Conservation (phyloP, 1,284 basidiomycete species). For the Cryptococcus deneoformans region DNA sequence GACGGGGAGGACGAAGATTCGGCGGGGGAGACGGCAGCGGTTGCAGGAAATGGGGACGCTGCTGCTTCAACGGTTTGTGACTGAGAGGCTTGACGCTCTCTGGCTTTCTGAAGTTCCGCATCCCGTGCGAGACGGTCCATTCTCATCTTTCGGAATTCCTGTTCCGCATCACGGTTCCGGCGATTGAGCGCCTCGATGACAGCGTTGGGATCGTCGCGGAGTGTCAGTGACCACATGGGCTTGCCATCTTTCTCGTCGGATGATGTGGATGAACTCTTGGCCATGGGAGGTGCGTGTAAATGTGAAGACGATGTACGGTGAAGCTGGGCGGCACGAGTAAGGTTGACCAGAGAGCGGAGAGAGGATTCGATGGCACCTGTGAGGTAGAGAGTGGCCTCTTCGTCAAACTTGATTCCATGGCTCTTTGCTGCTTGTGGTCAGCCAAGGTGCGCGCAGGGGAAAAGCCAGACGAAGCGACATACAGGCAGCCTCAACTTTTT, state of each 20-base stretch:
- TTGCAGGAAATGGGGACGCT: background rate
- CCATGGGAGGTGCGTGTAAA: conserved; percentile 28
- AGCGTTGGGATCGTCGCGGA: conserved; percentile 31
- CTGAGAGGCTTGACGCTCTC: conserved; percentile 9
- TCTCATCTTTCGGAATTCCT: conserved; percentile 33
- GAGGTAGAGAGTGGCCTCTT: conserved; percentile 39
- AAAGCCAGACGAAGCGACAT: background rate
- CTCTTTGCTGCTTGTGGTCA: conserved; percentile 20
- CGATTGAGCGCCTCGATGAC: conserved; percentile 31
- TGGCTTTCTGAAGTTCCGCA: conserved; percentile 33
- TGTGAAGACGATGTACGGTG: conserved; percentile 43
- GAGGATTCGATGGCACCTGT: conserved; percentile 41
- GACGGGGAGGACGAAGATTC: conserved; percentile 3
- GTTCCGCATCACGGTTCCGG: conserved; percentile 38
- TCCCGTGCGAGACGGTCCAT: conserved; percentile 42
- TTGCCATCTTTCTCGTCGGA: conserved; percentile 1
- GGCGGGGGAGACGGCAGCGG: conserved; percentile 4
- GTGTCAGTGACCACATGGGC: conserved; percentile 36
- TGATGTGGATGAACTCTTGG: background rate
- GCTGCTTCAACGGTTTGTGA: background rate
- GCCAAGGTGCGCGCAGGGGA: background rate
- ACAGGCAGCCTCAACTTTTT: conserved; percentile 24
- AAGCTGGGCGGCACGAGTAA: conserved; percentile 34
- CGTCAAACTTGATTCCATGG: conserved; percentile 33
- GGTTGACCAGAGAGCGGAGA: conserved; percentile 29